Evolutionary conservation across 768 basidiomycete species (phyloP), one percentile per base, ranked within the genome.

Genomic region (Phaeotremella fagi): DNA sequence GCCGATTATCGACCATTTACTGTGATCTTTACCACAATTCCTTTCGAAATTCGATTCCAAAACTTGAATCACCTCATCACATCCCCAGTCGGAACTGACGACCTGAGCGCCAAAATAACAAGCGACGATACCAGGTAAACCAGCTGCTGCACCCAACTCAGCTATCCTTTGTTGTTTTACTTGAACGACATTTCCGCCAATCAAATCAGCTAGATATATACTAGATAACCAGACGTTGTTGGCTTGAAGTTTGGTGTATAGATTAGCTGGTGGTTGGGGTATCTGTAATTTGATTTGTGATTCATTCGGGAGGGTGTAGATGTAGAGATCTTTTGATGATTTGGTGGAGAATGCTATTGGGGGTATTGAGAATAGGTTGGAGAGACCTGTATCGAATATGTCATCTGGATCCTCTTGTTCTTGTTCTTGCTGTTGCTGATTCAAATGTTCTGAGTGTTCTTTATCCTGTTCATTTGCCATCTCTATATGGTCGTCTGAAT

Each of bases 131-230:
- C 66, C 63, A 5, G 70, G 66, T 36, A 74, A 51, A 2, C 72
- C 72, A 2, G 68, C 68, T 24, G 64, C 70, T 4, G 72, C 70
- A 15, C 72, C 72, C 20, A 74, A 56, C 45, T 74, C 72, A 18
- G 62, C 60, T 3, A 70, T 54, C 18, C 63, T 29, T 31, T 45
- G 26, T 2, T 27, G 45, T 5, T 23, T 12, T 0, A 64, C 59
- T 1, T 1, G 2, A 47, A 69, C 57, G 14, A 15, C 22, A 0
- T 44, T 35, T 15, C 37, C 23, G 3, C 38, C 23, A 35, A 73
- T 56, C 7, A 63, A 52, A 27, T 74, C 72, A 12, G 72, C 59
- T 18, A 71, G 60, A 55, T 59, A 69, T 28, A 74, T 54, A 2
- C 60, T 49, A 0, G 68, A 55, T 3, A 71, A 59, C 72, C 72